These are phyloP conservation scores for Mortierella sp. DNA, from an alignment of 371 early-diverging fungal genomes.

Conservation along the genomic window DNA sequence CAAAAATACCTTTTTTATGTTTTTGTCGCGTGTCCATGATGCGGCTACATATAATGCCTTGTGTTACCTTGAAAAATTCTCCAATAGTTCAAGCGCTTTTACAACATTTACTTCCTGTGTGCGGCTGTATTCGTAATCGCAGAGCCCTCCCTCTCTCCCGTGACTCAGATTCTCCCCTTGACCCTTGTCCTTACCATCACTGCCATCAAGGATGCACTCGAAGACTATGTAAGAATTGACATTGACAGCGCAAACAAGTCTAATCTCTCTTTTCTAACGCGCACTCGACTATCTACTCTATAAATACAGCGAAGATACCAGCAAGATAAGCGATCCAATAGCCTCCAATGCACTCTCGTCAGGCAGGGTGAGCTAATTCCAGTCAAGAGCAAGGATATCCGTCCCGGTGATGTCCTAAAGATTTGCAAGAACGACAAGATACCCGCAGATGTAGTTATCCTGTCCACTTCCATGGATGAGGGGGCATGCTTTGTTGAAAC, in stretches of 20 bases:
- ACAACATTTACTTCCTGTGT: slow-evolving; percentile 88
- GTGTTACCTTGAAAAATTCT: slow-evolving; percentile 2
- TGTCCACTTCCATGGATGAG: slow-evolving; percentile 77
- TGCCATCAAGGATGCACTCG: slow-evolving; percentile 87
- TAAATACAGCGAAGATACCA: slow-evolving; percentile 50
- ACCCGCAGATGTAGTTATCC: slow-evolving; percentile 85
- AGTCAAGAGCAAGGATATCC: slow-evolving; percentile 71
- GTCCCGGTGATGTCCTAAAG: slow-evolving; percentile 84
- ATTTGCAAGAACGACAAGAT: slow-evolving; percentile 81
- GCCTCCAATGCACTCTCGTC: slow-evolving; percentile 44
- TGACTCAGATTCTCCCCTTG: slow-evolving; percentile 83
- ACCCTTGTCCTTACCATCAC: slow-evolving; percentile 78
- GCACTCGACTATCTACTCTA: not conserved
- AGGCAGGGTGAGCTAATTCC: slow-evolving; percentile 41
- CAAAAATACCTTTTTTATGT: not conserved
- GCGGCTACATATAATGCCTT: not conserved
- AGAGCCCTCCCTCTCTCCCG: slow-evolving; percentile 70
- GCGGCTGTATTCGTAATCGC: slow-evolving; percentile 74
- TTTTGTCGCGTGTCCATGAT: not conserved
- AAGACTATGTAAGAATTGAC: slow-evolving; percentile 73
- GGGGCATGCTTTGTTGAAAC: slow-evolving; percentile 86
- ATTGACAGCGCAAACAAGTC: not conserved
- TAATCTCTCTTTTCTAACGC: slow-evolving; percentile 7
- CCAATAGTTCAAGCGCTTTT: slow-evolving; percentile 82
- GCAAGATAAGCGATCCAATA: slow-evolving; percentile 57